phyloP scores from a whole-genome alignment of 1,284 basidiomycete species.

The Tausonia pullulans region DNA sequence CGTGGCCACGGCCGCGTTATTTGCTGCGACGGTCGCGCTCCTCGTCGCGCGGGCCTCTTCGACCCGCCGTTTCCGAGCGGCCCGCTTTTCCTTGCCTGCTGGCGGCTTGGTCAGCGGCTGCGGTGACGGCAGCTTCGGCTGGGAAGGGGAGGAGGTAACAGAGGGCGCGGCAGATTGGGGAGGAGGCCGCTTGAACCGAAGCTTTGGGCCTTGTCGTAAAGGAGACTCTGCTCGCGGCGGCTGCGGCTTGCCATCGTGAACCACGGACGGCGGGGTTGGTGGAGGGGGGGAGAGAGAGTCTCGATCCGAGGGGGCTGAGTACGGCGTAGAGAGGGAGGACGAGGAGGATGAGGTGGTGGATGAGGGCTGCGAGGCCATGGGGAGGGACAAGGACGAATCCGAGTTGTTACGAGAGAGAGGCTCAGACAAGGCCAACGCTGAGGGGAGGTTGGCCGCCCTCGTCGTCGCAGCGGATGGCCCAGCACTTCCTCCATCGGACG shows the following conservation, averaged over 20 bases:
- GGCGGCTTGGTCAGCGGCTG: too few relatives aligned
- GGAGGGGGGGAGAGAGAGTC: not conserved
- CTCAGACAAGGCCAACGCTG: not conserved
- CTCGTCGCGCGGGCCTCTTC: not conserved
- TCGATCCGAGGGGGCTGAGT: not conserved
- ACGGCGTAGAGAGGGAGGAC: not conserved
- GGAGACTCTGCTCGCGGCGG: too few relatives aligned
- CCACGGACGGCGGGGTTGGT: not conserved
- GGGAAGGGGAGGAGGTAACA: not conserved
- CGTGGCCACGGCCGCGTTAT: too few relatives aligned
- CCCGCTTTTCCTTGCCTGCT: slow-evolving; percentile 5
- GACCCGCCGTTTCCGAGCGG: not conserved
- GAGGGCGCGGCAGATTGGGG: not conserved
- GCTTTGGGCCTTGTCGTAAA: not conserved
- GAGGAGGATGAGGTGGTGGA: not conserved
- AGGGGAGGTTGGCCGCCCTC: not conserved
- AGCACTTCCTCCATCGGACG: not conserved
- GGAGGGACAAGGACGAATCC: too few relatives aligned
- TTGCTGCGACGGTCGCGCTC: not conserved
- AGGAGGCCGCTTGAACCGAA: not conserved
- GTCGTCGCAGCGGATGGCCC: not conserved
- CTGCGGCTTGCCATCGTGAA: not conserved
- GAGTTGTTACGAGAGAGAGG: too few relatives aligned
- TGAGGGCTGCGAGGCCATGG: not conserved
- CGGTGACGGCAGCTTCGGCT: not conserved